phyloP scores from a whole-genome alignment of 148 eudicot genomes.

The Camellia lanceoleosa region DNA sequence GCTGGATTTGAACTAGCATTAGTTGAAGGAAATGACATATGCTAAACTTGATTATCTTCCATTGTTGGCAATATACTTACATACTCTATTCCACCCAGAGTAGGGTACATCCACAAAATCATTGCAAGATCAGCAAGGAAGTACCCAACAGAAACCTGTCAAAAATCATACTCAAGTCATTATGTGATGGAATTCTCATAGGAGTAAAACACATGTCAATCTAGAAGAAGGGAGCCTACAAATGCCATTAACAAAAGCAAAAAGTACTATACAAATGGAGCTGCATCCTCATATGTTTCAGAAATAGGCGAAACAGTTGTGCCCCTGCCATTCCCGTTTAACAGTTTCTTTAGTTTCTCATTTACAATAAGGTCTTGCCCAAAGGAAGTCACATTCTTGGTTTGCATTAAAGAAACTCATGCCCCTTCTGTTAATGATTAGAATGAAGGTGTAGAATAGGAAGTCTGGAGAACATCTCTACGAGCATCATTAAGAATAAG shows the following conservation, averaged over 20 bases:
- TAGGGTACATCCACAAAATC: constrained; percentile 92
- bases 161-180: constrained; percentile 31
- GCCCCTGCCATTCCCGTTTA: not conserved
- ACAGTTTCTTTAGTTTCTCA: not conserved
- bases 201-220: not conserved
- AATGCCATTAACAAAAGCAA: not conserved
- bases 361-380: not conserved
- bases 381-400: not conserved
- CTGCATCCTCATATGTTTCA: constrained; percentile 9
- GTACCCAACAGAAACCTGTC: constrained; percentile 96
- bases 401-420: not conserved
- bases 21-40: not conserved
- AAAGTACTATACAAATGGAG: not conserved
- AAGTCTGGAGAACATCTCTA: not conserved
- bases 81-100: constrained; percentile 93
- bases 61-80: constrained; percentile 51
- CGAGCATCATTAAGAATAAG: not conserved
- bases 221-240: not conserved
- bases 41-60: constrained; percentile 4
- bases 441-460: not conserved
- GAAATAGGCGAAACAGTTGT: not conserved
- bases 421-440: not conserved
- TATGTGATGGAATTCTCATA: constrained; percentile 9
- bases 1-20: not conserved
- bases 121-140: constrained; percentile 89